These are phyloP conservation scores for Ephemerocybe angulata DNA, from an alignment of 768 basidiomycete genomes.

Conservation along the genomic window DNA sequence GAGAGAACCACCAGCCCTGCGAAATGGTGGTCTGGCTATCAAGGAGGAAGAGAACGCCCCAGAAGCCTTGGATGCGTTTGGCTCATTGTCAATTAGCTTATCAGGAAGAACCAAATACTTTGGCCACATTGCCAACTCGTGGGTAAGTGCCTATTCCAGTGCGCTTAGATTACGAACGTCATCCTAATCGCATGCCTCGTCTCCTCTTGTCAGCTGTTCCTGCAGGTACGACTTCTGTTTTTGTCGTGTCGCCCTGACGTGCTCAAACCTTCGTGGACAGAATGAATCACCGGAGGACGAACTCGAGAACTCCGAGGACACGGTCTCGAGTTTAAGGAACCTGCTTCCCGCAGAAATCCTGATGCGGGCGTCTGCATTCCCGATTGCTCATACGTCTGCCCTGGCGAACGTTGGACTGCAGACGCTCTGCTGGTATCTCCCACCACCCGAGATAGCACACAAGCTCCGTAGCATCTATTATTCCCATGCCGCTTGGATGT, in stretches of 20 bases:
- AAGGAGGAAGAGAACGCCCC: constrained; percentile 65
- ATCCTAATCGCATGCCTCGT: constrained; percentile 1
- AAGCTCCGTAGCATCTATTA: constrained; percentile 60
- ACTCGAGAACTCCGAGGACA: constrained; percentile 38
- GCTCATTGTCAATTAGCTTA: constrained; percentile 68
- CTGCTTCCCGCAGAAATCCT: constrained; percentile 63
- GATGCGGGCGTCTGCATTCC: constrained; percentile 60
- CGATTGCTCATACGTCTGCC: constrained; percentile 44
- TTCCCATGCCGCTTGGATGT: constrained; percentile 71
- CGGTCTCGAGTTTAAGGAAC: constrained; percentile 45
- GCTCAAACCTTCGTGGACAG: constrained; percentile 54
- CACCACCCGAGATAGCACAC: constrained; percentile 55
- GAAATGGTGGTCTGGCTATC: constrained; percentile 35
- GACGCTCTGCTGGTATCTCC: constrained; percentile 67
- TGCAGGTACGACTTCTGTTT: constrained; percentile 64
- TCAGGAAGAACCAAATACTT: constrained; percentile 74
- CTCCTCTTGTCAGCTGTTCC: constrained; percentile 53
- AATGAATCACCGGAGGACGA: constrained; percentile 49
- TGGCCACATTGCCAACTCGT: constrained; percentile 73
- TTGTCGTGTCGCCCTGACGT: no score
- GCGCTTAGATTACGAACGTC: constrained; percentile 6
- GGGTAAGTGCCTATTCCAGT: constrained; percentile 42
- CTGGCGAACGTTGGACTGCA: constrained; percentile 49
- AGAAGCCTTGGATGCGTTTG: constrained; percentile 77
- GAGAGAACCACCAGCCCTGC: constrained; percentile 48